These are phyloP conservation scores for Desmodesmus armatus DNA, from an alignment of 139 green algal genomes.

Conservation along the genomic window DNA sequence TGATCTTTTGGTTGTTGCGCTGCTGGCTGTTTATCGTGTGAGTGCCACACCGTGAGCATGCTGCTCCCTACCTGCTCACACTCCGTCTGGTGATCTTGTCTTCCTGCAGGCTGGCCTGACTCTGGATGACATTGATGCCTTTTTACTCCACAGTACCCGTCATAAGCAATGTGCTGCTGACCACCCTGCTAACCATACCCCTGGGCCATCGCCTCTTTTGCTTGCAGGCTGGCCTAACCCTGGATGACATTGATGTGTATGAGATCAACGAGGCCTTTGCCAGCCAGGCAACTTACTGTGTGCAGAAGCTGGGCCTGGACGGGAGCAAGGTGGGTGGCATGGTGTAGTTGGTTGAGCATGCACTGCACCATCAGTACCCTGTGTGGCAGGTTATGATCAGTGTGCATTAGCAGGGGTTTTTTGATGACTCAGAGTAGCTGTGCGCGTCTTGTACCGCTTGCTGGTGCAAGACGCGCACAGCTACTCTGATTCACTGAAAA, in stretches of 20 bases:
- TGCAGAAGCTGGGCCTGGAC: slow-evolving; percentile 90
- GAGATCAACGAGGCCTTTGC: slow-evolving; percentile 99
- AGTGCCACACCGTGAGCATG: no score
- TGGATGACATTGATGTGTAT: slow-evolving; percentile 97
- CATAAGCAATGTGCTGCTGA: neutral
- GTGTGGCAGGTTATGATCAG: no score
- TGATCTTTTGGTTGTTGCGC: no score
- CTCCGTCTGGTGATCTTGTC: neutral
- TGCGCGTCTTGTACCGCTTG: no score
- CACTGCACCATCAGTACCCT: no score
- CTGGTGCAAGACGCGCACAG: no score
- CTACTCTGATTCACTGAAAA: no score
- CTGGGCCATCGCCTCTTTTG: neutral
- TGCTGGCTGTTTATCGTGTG: no score
- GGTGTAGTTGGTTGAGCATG: no score
- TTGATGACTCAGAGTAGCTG: no score
- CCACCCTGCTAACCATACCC: neutral
- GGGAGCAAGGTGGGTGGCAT: slow-evolving; percentile 61
- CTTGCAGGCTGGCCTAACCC: slow-evolving; percentile 70
- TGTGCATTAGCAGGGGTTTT: no score
- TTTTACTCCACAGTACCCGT: slow-evolving; percentile 12
- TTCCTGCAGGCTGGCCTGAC: slow-evolving; percentile 70
- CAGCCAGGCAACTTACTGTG: slow-evolving; percentile 91
- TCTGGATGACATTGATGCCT: slow-evolving; percentile 97
- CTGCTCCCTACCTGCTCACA: no score